phyloP scores from a whole-genome alignment of 2,329 filamentous ascomycete genomes.

The Xylariaceae sp. region DNA sequence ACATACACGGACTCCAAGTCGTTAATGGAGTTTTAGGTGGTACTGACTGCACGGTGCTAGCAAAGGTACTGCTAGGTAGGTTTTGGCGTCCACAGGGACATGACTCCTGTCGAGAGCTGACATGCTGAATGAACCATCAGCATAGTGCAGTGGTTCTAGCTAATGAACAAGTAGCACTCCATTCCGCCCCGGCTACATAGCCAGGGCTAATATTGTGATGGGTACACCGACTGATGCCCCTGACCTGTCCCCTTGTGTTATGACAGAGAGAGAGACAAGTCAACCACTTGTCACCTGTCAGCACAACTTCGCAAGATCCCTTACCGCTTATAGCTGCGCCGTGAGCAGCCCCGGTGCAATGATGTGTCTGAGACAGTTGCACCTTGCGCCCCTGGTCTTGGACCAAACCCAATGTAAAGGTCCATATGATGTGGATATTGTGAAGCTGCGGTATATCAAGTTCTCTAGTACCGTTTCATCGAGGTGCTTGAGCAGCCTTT shows the following conservation, averaged over 20 bases:
- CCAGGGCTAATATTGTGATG: not conserved
- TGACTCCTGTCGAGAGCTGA: too few relatives aligned
- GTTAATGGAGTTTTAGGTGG: too few relatives aligned
- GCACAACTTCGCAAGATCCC: constrained; percentile 6
- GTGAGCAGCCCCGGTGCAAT: not conserved
- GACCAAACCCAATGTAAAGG: too few relatives aligned
- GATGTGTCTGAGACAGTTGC: constrained; percentile 1
- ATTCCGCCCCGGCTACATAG: too few relatives aligned
- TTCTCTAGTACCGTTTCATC: constrained; percentile 1
- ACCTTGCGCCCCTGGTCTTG: not conserved
- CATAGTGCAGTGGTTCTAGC: too few relatives aligned
- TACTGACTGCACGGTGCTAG: too few relatives aligned
- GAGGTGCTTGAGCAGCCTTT: not conserved
- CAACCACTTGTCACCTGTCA: constrained; percentile 14
- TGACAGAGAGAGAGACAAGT: constrained; percentile 12
- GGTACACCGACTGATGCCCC: not conserved
- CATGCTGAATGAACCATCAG: too few relatives aligned
- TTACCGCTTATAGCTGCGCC: not conserved
- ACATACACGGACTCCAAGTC: too few relatives aligned
- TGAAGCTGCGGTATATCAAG: constrained; percentile 22
- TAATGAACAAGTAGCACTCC: too few relatives aligned
- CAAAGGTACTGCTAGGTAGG: too few relatives aligned
- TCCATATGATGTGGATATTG: constrained; percentile 1
- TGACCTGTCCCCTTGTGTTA: constrained; percentile 7
- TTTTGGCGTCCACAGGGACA: too few relatives aligned